Conservation (phyloP, 2,329 filamentous ascomycete genomes). For the Cladosporium sp. region DNA sequence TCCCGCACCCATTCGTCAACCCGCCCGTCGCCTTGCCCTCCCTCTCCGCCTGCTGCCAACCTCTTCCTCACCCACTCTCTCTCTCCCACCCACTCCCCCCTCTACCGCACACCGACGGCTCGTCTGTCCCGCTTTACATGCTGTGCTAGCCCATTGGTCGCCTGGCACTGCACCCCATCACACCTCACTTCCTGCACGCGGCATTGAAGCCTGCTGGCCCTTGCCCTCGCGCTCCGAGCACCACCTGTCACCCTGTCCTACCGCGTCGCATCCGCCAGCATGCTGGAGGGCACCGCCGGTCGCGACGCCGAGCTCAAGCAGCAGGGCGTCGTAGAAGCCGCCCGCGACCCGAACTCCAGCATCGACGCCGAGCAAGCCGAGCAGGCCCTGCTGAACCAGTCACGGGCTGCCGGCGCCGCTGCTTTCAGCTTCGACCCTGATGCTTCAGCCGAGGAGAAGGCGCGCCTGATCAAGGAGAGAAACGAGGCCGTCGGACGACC, state of each 20-base stretch:
- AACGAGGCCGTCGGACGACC: slow-evolving; percentile 20
- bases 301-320: slow-evolving; percentile 62
- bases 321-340: slow-evolving; percentile 72
- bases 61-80: not conserved
- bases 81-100: not conserved
- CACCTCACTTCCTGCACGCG: not conserved
- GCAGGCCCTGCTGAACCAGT: slow-evolving; percentile 67
- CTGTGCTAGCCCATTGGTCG: not conserved
- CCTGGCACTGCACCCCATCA: not conserved
- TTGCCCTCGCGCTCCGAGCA: not conserved
- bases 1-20: not conserved
- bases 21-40: not conserved
- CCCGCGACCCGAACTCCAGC: slow-evolving; percentile 61
- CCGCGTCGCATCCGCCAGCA: slow-evolving; percentile 12
- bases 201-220: not conserved
- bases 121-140: slow-evolving; percentile 1
- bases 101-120: slow-evolving; percentile 3
- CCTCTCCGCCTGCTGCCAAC: not conserved
- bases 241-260: slow-evolving; percentile 3
- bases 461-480: slow-evolving; percentile 61
- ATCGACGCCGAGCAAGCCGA: slow-evolving; percentile 67
- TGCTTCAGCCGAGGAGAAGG: slow-evolving; percentile 77
- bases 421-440: slow-evolving; percentile 85
- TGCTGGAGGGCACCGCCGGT: slow-evolving; percentile 17
- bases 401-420: slow-evolving; percentile 67